Evolutionary conservation across 2,329 filamentous ascomycete genomes (phyloP), one percentile per base, ranked within the genome.

Genomic region (Colletotrichum spaethianum): DNA sequence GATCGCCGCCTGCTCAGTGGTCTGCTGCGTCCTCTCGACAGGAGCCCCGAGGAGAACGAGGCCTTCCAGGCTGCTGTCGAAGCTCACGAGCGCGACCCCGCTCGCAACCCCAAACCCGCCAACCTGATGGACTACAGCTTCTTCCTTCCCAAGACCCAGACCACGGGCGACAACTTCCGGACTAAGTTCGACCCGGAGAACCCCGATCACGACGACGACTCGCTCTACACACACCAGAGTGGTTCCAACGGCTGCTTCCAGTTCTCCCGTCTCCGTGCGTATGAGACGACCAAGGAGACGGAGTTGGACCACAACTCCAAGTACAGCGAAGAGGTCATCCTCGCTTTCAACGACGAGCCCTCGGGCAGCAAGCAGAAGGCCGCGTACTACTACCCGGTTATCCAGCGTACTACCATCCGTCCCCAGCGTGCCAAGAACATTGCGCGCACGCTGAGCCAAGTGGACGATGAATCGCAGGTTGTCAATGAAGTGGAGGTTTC

Each of bases 371-470:
- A 82, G 61, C 86, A 89, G 74, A 89, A 89, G 79, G 91, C 86
- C 8, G 89, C 87, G 16, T 92, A 91, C 80, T 93, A 92, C 81
- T 93, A 93, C 76, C 91, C 91, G 4, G 86, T 93, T 74, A 88
- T 93, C 82, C 90, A 92, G 80, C 88, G 89, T 65, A 89, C 86
- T 57, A 85, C 86, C 28, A 89, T 93, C 76, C 86, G 90, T 55
- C 90, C 89, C 38, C 90, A 91, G 80, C 87, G 91, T 70, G 88
- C 86, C 73, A 91, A 89, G 84, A 90, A 90, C 77, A 91, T 92
- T 74, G 86, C 88, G 56, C 87, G 88, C 57, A 88, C 83, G 40
- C 83, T 83, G 55, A 86, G 85, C 69, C 78, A 86, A 36, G 76
- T 75, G 44, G 79, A 84, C 38, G 85, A 87, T 44, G 84, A 87